Base-by-base conservation (phyloP, 2,329 filamentous ascomycete genomes). In the Macrophomina pseudophaseolina region DNA sequence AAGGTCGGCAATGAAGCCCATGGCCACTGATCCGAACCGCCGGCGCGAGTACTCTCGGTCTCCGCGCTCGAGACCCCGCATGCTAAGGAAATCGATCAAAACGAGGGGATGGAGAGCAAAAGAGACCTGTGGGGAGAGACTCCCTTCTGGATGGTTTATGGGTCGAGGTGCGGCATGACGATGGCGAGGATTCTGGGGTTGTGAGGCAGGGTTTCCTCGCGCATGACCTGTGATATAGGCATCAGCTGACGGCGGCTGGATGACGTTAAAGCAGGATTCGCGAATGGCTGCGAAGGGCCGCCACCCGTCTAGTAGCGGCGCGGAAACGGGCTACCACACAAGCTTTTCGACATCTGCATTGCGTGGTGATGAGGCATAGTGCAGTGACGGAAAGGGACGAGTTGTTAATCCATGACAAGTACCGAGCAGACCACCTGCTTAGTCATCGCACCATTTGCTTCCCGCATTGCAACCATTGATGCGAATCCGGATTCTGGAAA, bases 1-100 rank as follows among this genome's bases (percentile, higher is more conserved):
- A 6, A 63, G 6, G n/a, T 52, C 48, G 59, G 59, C 59, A 12
- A 63, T 14, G 32, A 63, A 28, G 28, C 59, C 38, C 59, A 63
- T 40, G 44, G 33, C 32, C 12, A 18, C 32, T 18, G 59, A 5
- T 11, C 44, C 59, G 46, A 51, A 51, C 8, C 59, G 44, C 35
- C 32, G 59, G 8, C 59, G 38, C 7, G 59, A n/a, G 18, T 63
- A 51, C 12, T 23, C 35, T 11, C 59, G 46, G 12, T 63, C 59
- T 14, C 48, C 59, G 5, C 18, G 35, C 33, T 63, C 48, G 32
- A 63, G 46, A 30, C 32, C 59, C 18, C 46, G 11, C 59, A 63
- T 63, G 32, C 16, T 63, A 30, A 18, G 18, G 2, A 14, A 28
- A 14, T 33, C 5, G 28, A 16, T 6, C 3, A 12, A 32, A 52